Evolutionary conservation across 306 rosid species (phyloP).

Genomic region (Quercus aquifolioides): DNA sequence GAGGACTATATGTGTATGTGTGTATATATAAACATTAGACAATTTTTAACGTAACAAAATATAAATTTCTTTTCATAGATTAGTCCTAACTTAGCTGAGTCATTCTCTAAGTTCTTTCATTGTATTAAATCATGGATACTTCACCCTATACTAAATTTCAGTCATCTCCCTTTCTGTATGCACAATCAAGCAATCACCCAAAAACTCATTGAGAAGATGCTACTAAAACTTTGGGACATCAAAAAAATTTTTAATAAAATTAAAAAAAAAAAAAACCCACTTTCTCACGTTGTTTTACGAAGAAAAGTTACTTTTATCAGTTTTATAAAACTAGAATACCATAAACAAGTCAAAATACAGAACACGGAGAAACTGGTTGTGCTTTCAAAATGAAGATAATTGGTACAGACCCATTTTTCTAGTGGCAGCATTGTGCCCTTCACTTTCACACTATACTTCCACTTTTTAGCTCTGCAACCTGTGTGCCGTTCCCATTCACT

Average conservation of each 20-base stretch:
- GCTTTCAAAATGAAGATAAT: conserved; percentile 4
- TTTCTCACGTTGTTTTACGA: background rate
- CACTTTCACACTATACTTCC: conserved; percentile 96
- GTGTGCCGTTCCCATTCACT: conserved; percentile 97
- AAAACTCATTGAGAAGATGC: background rate
- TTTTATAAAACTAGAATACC: background rate
- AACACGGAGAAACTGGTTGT: background rate
- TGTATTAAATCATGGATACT: too few relatives aligned
- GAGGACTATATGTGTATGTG: too few relatives aligned
- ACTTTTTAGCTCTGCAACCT: conserved; percentile 93
- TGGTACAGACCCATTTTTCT: conserved; percentile 87
- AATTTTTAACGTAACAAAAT: too few relatives aligned
- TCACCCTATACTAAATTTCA: too few relatives aligned
- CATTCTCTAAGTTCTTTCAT: too few relatives aligned
- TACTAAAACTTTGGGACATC: background rate
- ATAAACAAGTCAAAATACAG: conserved; percentile 8
- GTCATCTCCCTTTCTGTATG: too few relatives aligned
- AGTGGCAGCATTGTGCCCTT: conserved; percentile 78
- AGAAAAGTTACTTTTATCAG: background rate
- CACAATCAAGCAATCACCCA: too few relatives aligned
- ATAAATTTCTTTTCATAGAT: too few relatives aligned
- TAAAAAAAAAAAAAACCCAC: background rate
- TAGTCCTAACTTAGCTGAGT: too few relatives aligned
- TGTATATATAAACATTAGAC: too few relatives aligned
- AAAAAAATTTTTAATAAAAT: background rate